Percentiles rank a stretch among this genome's conserved stretches.
Conservation (phyloP, 1,139 yeast species). For the Geotrichum candidum region DNA sequence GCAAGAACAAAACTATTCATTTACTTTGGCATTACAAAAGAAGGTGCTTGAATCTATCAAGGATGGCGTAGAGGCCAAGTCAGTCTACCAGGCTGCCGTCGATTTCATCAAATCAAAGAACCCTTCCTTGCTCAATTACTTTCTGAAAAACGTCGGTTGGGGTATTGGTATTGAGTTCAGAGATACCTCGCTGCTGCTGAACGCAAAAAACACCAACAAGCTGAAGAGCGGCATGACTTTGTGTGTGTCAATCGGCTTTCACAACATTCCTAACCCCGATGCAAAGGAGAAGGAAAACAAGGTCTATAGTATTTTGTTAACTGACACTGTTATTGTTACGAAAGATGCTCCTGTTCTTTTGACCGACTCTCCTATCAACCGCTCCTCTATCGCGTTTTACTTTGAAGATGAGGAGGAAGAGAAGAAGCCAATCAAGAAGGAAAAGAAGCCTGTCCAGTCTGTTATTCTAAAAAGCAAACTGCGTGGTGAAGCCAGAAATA, state of each 20-base stretch:
- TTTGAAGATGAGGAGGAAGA: constrained; percentile 59
- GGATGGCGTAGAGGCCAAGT: constrained; percentile 61
- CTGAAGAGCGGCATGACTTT: constrained; percentile 70
- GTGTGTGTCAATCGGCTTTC: constrained; percentile 73
- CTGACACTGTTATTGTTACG: constrained; percentile 77
- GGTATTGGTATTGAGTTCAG: constrained; percentile 86
- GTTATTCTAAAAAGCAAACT: constrained; percentile 66
- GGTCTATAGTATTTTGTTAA: constrained; percentile 61
- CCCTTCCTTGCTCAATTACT: constrained; percentile 59
- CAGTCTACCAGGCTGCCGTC: constrained; percentile 59
- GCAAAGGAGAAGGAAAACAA: constrained; percentile 45
- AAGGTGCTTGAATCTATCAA: constrained; percentile 55
- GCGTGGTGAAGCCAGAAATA: constrained; percentile 64
- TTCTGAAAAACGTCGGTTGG: constrained; percentile 84
- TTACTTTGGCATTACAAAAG: constrained; percentile 52
- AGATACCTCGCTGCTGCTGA: constrained; percentile 69
- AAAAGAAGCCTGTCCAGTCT: constrained; percentile 21
- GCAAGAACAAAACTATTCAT: constrained; percentile 74
- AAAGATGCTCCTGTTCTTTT: constrained; percentile 50
- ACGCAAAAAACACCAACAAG: constrained; percentile 63
- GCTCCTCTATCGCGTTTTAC: constrained; percentile 75
- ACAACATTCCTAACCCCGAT: constrained; percentile 43
- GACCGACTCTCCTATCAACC: constrained; percentile 67
- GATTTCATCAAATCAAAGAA: constrained; percentile 49
- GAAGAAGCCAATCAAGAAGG: constrained; percentile 22